Conservation (phyloP, 768 basidiomycete species). For the Collybia sp. region DNA sequence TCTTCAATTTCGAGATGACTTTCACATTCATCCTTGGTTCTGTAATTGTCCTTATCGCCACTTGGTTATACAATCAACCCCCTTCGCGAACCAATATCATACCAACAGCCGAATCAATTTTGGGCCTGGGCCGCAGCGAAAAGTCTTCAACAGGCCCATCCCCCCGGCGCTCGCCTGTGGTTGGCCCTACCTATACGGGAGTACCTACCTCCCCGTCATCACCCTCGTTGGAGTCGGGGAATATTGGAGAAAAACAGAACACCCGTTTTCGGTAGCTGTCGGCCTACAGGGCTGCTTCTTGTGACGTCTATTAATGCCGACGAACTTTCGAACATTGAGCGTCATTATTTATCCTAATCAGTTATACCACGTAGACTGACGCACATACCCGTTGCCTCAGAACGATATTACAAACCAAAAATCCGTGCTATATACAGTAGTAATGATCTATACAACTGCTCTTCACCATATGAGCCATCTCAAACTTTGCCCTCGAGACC, state of each 20-base stretch:
- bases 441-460: not conserved
- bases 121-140: not conserved
- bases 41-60: slow-evolving; percentile 77
- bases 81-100: slow-evolving; percentile 18
- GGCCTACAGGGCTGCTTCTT: too few species aligned
- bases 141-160: not conserved
- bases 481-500: slow-evolving; percentile 36
- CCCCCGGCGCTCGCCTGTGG: not conserved
- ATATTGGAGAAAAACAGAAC: too few species aligned
- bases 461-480: slow-evolving; percentile 1
- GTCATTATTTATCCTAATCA: not conserved
- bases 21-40: slow-evolving; percentile 84
- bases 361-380: not conserved
- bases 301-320: too few species aligned
- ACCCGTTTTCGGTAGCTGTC: too few species aligned
- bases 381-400: not conserved
- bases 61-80: slow-evolving; percentile 88
- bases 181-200: not conserved
- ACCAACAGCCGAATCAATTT: not conserved
- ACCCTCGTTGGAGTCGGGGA: too few species aligned
- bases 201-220: slow-evolving; percentile 1
- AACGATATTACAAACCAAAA: slow-evolving; percentile 6
- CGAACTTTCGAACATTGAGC: too few species aligned
- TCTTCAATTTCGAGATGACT: slow-evolving; percentile 88
- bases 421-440: slow-evolving; percentile 1